Evolutionary conservation across 2,329 filamentous ascomycete genomes (phyloP).

Genomic region (Trichoderma sp.): DNA sequence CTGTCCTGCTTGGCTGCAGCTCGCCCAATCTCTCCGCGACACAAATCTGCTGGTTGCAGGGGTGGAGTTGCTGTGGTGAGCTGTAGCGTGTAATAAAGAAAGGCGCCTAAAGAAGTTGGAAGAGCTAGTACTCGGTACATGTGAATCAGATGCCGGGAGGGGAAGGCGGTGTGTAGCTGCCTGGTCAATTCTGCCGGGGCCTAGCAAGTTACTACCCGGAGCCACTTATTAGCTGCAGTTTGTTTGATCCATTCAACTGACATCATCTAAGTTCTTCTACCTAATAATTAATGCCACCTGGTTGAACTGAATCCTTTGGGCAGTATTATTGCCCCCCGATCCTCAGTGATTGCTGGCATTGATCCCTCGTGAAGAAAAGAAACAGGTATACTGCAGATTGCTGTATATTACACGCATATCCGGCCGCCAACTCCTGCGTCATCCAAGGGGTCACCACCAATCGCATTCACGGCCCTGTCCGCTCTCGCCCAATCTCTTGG

Average conservation of each 20-base stretch:
- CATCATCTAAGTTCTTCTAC: neutral
- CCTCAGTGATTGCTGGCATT: neutral
- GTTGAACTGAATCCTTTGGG: neutral
- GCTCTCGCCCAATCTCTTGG: neutral
- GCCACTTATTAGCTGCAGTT: neutral
- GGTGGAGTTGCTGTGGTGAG: constrained; percentile 3
- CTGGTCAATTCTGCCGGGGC: neutral
- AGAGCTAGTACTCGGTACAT: neutral
- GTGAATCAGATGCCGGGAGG: neutral
- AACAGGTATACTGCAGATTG: neutral
- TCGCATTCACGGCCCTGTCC: neutral
- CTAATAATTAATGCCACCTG: neutral
- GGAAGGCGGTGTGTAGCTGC: constrained; percentile 17
- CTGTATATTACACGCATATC: neutral
- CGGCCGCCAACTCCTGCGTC: neutral
- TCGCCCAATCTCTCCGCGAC: constrained; percentile 16
- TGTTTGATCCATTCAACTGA: neutral
- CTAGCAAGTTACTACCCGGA: neutral
- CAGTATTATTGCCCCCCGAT: neutral
- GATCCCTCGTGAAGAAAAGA: neutral
- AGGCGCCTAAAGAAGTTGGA: neutral
- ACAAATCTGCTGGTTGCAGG: constrained; percentile 13
- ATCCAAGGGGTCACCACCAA: neutral
- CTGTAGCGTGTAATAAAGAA: neutral
- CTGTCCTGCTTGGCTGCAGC: constrained; percentile 8